Conservation (phyloP, 495 filamentous ascomycete species). For the Lepidopterella palustris region DNA sequence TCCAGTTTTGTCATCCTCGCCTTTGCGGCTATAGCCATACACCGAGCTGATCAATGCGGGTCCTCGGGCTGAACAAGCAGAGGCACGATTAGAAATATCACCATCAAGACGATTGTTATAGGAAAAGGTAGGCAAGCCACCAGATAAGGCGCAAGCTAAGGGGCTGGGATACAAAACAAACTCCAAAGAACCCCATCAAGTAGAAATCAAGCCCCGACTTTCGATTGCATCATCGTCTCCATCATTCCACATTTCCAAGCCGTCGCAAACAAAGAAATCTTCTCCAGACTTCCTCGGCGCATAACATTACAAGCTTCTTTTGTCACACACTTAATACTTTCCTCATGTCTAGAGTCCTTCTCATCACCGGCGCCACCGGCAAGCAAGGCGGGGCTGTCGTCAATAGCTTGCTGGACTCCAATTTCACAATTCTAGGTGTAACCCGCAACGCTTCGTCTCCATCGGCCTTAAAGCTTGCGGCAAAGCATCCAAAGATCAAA, state of each 20-base stretch:
- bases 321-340: not conserved
- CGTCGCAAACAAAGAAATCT: not conserved
- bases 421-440: slow-evolving; percentile 60
- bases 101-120: not conserved
- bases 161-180: not conserved
- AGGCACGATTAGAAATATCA: no score
- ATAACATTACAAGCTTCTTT: not conserved
- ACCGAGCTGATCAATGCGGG: not conserved
- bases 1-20: no score
- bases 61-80: no score
- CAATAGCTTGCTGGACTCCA: slow-evolving; percentile 44
- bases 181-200: not conserved
- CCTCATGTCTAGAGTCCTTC: slow-evolving; percentile 36
- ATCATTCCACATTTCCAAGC: not conserved
- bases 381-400: slow-evolving; percentile 62
- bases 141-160: not conserved
- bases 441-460: slow-evolving; percentile 54
- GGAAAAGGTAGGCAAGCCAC: not conserved
- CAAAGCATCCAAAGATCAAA: slow-evolving; percentile 42
- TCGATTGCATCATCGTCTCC: not conserved
- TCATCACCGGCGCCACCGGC: slow-evolving; percentile 68
- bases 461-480: slow-evolving; percentile 47
- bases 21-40: no score
- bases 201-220: not conserved
- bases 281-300: not conserved